Percentiles rank a stretch among this genome's conserved stretches.
phyloP scores from a whole-genome alignment of 306 rosid genomes.

The Heteromeles arbutifolia region DNA sequence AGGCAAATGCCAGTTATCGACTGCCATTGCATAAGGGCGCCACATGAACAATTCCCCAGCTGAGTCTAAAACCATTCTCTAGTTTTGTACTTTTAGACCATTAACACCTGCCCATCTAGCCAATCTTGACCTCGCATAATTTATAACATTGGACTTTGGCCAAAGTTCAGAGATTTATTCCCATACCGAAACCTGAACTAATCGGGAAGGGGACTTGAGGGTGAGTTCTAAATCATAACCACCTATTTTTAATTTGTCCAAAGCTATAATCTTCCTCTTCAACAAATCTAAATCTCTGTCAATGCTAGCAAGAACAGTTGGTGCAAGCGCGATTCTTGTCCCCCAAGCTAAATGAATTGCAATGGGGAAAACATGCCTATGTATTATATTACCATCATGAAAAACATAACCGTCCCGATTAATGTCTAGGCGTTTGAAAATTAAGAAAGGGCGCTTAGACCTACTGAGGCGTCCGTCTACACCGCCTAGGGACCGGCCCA shows the following conservation, averaged over 20 bases:
- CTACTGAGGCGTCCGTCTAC: too few species aligned
- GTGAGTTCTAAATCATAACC: background rate
- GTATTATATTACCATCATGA: background rate
- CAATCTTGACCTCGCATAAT: constrained; percentile 10
- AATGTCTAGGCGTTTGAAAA: too few species aligned
- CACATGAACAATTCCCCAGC: constrained; percentile 28
- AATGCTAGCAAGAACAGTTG: constrained; percentile 41
- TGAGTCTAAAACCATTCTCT: constrained; percentile 26
- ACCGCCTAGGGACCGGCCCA: too few species aligned
- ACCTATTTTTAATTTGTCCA: background rate
- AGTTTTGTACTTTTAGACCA: constrained; percentile 12
- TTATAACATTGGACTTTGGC: constrained; percentile 6
- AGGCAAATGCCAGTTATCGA: too few species aligned
- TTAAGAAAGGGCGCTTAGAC: too few species aligned
- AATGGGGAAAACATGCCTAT: constrained; percentile 19
- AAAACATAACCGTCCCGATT: too few species aligned
- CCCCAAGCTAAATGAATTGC: constrained; percentile 48
- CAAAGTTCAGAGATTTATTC: constrained; percentile 36
- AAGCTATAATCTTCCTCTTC: constrained; percentile 15
- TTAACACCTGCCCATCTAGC: constrained; percentile 30
- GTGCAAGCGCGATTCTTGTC: constrained; percentile 39
- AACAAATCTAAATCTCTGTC: constrained; percentile 39
- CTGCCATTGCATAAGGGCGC: constrained; percentile 37
- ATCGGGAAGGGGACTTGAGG: constrained; percentile 33
- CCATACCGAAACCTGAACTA: constrained; percentile 55